Percentiles rank a stretch among this genome's conserved stretches.
These are phyloP conservation scores for Debaryomyces sp. DNA, from an alignment of 1,139 yeast species.

Conservation along the genomic window DNA sequence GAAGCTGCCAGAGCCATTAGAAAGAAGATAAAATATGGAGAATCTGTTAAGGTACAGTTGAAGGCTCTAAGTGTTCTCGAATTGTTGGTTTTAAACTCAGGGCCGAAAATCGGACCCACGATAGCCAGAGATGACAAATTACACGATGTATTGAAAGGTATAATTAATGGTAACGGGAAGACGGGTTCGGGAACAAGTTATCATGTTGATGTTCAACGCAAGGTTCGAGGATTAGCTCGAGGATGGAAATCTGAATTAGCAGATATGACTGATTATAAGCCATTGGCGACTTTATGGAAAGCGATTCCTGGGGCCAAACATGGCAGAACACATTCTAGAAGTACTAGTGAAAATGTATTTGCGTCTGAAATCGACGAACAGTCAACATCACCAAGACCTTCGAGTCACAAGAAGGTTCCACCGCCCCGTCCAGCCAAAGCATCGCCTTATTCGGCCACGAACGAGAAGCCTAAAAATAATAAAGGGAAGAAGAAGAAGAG, in stretches of 20 bases:
- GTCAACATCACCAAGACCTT: slow-evolving; percentile 17
- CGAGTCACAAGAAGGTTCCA: slow-evolving; percentile 16
- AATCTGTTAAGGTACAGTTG: slow-evolving; percentile 52
- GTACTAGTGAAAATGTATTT: slow-evolving; percentile 16
- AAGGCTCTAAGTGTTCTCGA: slow-evolving; percentile 74
- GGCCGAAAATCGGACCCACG: slow-evolving; percentile 44
- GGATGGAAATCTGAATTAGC: slow-evolving; percentile 66
- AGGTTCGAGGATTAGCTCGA: slow-evolving; percentile 50
- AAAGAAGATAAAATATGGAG: slow-evolving; percentile 87
- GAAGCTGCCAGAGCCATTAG: slow-evolving; percentile 93
- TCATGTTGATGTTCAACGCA: slow-evolving; percentile 49
- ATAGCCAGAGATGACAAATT: slow-evolving; percentile 75
- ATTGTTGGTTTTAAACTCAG: slow-evolving; percentile 76
- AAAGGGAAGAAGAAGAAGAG: slow-evolving; percentile 16
- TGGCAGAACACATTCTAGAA: slow-evolving; percentile 11
- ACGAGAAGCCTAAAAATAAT: background rate
- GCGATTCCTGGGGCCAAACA: slow-evolving; percentile 25
- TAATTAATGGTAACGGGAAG: slow-evolving; percentile 39
- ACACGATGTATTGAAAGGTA: slow-evolving; percentile 62
- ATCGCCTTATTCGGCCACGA: slow-evolving; percentile 23
- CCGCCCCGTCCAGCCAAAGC: slow-evolving; percentile 34
- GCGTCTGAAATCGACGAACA: slow-evolving; percentile 17
- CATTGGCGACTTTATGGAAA: slow-evolving; percentile 52
- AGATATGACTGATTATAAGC: slow-evolving; percentile 52
- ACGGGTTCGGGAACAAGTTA: slow-evolving; percentile 43